Evolutionary conservation across 164 flowering plant species (phyloP).

Genomic region (Nymphaea thermarum): DNA sequence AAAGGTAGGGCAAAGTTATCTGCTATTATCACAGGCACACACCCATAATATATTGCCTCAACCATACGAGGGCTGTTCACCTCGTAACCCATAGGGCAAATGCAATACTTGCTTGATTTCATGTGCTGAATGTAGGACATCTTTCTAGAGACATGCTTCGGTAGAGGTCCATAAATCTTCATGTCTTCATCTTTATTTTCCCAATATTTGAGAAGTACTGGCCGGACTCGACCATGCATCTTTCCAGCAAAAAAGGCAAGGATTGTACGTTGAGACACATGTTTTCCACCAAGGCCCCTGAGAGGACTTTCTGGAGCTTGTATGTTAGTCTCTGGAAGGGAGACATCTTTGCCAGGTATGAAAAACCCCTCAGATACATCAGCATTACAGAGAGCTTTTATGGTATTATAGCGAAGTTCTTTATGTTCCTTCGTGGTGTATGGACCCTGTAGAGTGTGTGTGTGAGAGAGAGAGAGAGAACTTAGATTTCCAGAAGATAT

Average conservation of each 20-base stretch:
- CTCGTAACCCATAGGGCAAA: slow-evolving; percentile 30
- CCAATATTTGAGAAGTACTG: slow-evolving; percentile 9
- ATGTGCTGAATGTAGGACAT: slow-evolving; percentile 10
- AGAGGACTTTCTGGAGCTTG: slow-evolving; percentile 18
- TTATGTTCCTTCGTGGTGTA: slow-evolving; percentile 14
- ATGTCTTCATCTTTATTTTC: slow-evolving; percentile 4
- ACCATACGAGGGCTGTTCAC: slow-evolving; percentile 35
- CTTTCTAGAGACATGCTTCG: slow-evolving; percentile 1
- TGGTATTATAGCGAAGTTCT: slow-evolving; percentile 15
- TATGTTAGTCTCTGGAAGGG: slow-evolving; percentile 24
- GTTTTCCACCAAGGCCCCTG: slow-evolving; percentile 24
- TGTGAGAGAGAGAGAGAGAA: background rate
- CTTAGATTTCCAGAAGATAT: too few species aligned
- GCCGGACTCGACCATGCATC: slow-evolving; percentile 32
- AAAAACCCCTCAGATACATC: slow-evolving; percentile 26
- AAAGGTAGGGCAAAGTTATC: slow-evolving; percentile 32
- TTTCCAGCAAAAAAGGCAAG: slow-evolving; percentile 39
- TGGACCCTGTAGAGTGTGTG: slow-evolving; percentile 9
- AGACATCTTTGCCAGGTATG: slow-evolving; percentile 25
- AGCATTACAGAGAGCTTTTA: slow-evolving; percentile 40
- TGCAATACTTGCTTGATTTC: slow-evolving; percentile 21
- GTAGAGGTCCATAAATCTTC: slow-evolving; percentile 10
- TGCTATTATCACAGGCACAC: slow-evolving; percentile 31
- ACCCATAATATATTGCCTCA: slow-evolving; percentile 26
- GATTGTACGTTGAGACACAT: slow-evolving; percentile 18